Conservation (phyloP, 257 asterid genomes). For the Scutellaria minor region DNA sequence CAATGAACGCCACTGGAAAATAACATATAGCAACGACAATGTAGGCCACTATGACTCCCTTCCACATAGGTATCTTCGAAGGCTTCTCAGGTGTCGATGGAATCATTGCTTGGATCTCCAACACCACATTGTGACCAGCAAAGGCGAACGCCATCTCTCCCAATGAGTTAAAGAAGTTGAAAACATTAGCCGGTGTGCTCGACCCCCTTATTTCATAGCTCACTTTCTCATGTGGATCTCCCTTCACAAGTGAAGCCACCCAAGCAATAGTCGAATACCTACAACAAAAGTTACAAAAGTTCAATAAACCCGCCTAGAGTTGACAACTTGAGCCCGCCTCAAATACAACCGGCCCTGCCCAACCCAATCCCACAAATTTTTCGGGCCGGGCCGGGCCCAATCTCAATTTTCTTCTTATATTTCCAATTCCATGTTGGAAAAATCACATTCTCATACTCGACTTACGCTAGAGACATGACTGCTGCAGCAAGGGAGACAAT, state of each 20-base stretch:
- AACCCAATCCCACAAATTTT: too few species aligned
- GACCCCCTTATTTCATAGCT: slow-evolving; percentile 43
- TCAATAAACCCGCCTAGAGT: neutral
- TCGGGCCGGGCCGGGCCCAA: too few species aligned
- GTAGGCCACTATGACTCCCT: slow-evolving; percentile 66
- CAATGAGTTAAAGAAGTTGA: slow-evolving; percentile 59
- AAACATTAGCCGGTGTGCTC: slow-evolving; percentile 29
- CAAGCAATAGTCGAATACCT: slow-evolving; percentile 70
- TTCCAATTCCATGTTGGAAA: too few species aligned
- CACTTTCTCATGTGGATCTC: slow-evolving; percentile 35
- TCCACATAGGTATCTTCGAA: slow-evolving; percentile 76
- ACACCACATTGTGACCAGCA: slow-evolving; percentile 74
- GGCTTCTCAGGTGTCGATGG: slow-evolving; percentile 72
- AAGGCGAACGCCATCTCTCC: slow-evolving; percentile 74
- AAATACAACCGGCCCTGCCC: neutral
- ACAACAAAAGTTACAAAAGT: neutral
- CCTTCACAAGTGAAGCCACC: slow-evolving; percentile 43
- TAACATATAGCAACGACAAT: slow-evolving; percentile 59
- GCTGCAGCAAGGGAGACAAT: slow-evolving; percentile 62
- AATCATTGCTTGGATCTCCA: slow-evolving; percentile 75
- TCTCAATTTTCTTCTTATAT: neutral
- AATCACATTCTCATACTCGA: too few species aligned
- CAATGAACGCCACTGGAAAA: slow-evolving; percentile 59
- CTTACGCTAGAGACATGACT: slow-evolving; percentile 63
- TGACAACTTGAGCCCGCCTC: neutral